These are phyloP conservation scores for Xylaria longipes DNA, from an alignment of 495 filamentous ascomycete species.

Conservation along the genomic window DNA sequence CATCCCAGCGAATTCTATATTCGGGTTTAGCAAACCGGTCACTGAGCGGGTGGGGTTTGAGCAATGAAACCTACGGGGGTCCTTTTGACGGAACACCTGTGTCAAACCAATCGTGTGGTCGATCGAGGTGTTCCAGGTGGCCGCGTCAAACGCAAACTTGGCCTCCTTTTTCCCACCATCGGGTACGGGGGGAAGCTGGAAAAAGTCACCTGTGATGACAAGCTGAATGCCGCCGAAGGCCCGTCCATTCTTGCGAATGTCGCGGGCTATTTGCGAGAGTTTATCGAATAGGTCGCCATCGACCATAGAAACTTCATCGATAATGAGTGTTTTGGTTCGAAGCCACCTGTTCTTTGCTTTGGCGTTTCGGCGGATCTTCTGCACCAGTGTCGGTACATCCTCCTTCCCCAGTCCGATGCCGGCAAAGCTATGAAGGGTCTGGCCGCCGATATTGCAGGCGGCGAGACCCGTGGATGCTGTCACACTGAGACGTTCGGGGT, in stretches of 20 bases:
- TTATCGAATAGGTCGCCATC: constrained; percentile 98
- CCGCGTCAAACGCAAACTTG: constrained; percentile 92
- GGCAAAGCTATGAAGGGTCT: constrained; percentile 94
- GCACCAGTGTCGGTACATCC: constrained; percentile 77
- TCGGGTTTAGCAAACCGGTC: constrained; percentile 28
- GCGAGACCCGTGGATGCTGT: constrained; percentile 96
- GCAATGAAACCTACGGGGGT: constrained; percentile 65
- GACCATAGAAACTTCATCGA: constrained; percentile 99
- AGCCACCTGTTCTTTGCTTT: constrained; percentile 92
- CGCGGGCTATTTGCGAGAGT: constrained; percentile 85
- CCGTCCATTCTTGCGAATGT: constrained; percentile 80
- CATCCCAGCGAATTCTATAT: constrained; percentile 83
- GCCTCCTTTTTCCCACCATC: constrained; percentile 65
- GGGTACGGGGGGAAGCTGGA: constrained; percentile 93
- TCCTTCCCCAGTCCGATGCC: constrained; percentile 97
- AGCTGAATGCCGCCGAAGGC: constrained; percentile 97
- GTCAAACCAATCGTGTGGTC: constrained; percentile 95
- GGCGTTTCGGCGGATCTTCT: constrained; percentile 86
- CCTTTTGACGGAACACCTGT: constrained; percentile 94
- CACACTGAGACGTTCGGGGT: constrained; percentile 84
- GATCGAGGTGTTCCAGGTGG: constrained; percentile 88
- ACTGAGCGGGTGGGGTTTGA: neutral
- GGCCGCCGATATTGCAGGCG: constrained; percentile 94
- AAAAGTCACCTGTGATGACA: constrained; percentile 96
- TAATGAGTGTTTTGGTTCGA: constrained; percentile 80